Evolutionary conservation across 768 basidiomycete species (phyloP).

Genomic region (Lentinus tigrinus): DNA sequence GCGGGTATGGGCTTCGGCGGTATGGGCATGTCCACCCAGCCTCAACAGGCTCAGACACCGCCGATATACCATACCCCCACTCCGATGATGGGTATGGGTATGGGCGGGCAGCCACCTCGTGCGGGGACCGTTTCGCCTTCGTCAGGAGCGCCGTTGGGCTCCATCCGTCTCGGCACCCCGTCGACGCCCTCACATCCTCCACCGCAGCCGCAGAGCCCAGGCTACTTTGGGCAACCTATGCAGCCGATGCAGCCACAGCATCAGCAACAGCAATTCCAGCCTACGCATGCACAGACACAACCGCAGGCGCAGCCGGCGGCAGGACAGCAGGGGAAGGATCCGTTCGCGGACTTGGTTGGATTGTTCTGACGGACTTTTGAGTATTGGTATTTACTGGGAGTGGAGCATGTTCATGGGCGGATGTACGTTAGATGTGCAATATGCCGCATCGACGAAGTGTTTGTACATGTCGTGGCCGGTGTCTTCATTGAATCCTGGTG

Average conservation of each 20-base stretch:
- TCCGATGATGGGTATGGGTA: not conserved
- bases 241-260: conserved; percentile 17
- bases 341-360: conserved; percentile 80
- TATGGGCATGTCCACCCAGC: conserved; percentile 10
- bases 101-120: not conserved
- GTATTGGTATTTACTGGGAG: conserved; percentile 3
- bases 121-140: conserved; percentile 12
- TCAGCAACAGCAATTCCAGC: conserved; percentile 1
- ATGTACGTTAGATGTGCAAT: conserved; percentile 14
- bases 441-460: not conserved
- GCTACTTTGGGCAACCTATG: not conserved
- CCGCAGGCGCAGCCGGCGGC: conserved; percentile 25
- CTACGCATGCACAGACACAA: conserved; percentile 23
- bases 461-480: not conserved
- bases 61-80: conserved; percentile 6
- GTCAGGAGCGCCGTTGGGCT: conserved; percentile 16
- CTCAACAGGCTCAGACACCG: not conserved
- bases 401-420: not conserved
- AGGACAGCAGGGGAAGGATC: conserved; percentile 60
- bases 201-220: conserved; percentile 14
- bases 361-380: conserved; percentile 49
- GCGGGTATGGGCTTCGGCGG: conserved; percentile 14
- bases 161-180: conserved; percentile 35
- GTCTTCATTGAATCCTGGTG: not conserved
- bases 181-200: conserved; percentile 13